Conservation (phyloP, 2,329 filamentous ascomycete species). For the Exutisphaerella laricina region DNA sequence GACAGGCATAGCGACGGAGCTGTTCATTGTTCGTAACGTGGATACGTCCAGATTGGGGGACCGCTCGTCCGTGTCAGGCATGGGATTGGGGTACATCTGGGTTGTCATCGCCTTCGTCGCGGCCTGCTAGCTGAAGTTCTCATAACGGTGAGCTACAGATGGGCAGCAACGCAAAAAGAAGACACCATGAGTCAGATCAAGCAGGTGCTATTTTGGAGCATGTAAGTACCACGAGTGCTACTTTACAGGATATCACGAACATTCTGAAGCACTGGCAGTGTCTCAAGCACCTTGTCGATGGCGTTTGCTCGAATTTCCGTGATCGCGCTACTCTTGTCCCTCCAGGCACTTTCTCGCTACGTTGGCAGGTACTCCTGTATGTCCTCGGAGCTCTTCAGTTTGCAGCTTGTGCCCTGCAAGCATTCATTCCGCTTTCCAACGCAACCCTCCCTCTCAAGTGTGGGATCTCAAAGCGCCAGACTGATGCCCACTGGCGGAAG, state of each 20-base stretch:
- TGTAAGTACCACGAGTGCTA: neutral
- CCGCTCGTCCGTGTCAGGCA: constrained; percentile 1
- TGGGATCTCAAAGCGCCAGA: constrained; percentile 1
- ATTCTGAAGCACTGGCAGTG: constrained; percentile 2
- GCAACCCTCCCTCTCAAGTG: constrained; percentile 7
- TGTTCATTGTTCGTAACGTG: constrained; percentile 9
- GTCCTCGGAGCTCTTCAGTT: constrained; percentile 10
- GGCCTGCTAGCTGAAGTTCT: neutral
- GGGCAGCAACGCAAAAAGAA: neutral
- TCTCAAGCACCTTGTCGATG: constrained; percentile 5
- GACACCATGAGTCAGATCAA: neutral
- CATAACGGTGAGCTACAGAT: constrained; percentile 1
- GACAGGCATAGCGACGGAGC: constrained; percentile 10
- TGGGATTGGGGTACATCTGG: constrained; percentile 14
- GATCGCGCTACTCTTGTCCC: constrained; percentile 9
- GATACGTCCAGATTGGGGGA: constrained; percentile 6
- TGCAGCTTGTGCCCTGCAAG: constrained; percentile 1
- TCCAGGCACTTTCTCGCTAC: constrained; percentile 8
- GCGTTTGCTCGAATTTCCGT: constrained; percentile 10
- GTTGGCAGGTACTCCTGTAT: constrained; percentile 5
- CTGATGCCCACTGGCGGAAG: constrained; percentile 1
- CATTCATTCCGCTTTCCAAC: constrained; percentile 10
- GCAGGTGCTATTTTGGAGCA: constrained; percentile 2
- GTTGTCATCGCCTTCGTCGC: constrained; percentile 9
- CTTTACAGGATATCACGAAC: neutral